phyloP scores from a whole-genome alignment of 78 protist species.

The Dictyostelium citrinum region DNA sequence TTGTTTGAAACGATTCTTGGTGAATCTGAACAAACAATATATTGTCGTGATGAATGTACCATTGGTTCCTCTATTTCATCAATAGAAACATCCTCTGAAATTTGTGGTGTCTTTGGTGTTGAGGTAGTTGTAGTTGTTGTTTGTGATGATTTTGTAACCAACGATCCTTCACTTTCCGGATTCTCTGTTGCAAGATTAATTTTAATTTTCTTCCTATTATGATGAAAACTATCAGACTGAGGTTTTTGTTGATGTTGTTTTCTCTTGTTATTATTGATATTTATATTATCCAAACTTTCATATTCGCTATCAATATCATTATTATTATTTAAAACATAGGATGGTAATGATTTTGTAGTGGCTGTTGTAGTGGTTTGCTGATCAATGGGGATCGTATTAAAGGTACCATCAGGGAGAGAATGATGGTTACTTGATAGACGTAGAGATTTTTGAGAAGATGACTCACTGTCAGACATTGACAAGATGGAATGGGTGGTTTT shows the following conservation, averaged over 20 bases:
- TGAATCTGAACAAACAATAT: slow-evolving; percentile 46
- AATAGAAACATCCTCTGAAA: neutral
- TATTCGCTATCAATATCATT: neutral
- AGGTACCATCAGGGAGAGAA: neutral
- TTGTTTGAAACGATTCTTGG: slow-evolving; percentile 64
- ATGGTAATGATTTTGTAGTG: neutral
- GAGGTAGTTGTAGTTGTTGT: neutral
- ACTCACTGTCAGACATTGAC: neutral
- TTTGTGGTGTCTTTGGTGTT: neutral
- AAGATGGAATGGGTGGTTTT: neutral
- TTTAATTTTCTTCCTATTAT: neutral
- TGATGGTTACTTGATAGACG: neutral
- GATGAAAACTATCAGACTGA: neutral
- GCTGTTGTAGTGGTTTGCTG: neutral
- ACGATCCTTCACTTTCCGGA: neutral
- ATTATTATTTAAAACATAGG: neutral
- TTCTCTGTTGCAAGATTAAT: neutral
- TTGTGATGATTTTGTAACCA: neutral
- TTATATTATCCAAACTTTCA: neutral
- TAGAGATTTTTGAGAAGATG: neutral
- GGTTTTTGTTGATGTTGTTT: neutral
- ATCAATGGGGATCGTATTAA: neutral
- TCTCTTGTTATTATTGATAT: neutral
- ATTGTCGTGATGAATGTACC: neutral
- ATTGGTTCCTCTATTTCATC: neutral